Conservation (phyloP, 2,329 filamentous ascomycete genomes). For the Colletotrichum coccodes region DNA sequence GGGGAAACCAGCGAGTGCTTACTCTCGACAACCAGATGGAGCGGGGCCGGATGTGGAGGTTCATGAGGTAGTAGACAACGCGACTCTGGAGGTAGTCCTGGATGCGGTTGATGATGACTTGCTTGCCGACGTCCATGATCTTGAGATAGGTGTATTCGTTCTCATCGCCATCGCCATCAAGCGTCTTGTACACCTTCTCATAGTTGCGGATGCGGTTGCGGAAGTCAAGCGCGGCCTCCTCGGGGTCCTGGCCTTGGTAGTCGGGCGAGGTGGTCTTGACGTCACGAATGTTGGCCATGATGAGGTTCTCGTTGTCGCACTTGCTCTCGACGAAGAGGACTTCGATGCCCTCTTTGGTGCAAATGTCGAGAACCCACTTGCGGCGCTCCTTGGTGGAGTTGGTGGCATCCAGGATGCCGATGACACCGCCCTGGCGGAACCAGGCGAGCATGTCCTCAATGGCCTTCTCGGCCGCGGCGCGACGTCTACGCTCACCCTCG, state of each 20-base stretch:
- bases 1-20: slow-evolving; percentile 48
- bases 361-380: slow-evolving; percentile 89
- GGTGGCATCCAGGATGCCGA: slow-evolving; percentile 95
- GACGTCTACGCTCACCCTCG: slow-evolving; percentile 89
- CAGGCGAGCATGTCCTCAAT: slow-evolving; percentile 94
- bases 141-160: slow-evolving; percentile 93
- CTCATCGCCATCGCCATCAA: slow-evolving; percentile 84
- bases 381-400: slow-evolving; percentile 93
- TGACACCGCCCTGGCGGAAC: slow-evolving; percentile 83
- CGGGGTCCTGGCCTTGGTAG: slow-evolving; percentile 93
- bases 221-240: slow-evolving; percentile 90
- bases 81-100: slow-evolving; percentile 96
- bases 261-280: slow-evolving; percentile 98
- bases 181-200: slow-evolving; percentile 94
- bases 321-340: slow-evolving; percentile 97
- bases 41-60: slow-evolving; percentile 94
- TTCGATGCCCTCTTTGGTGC: slow-evolving; percentile 80
- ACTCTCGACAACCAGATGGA: slow-evolving; percentile 97
- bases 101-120: slow-evolving; percentile 98
- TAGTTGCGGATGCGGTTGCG: slow-evolving; percentile 95
- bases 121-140: slow-evolving; percentile 94
- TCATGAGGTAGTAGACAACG: slow-evolving; percentile 98
- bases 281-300: slow-evolving; percentile 98
- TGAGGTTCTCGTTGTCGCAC: slow-evolving; percentile 93
- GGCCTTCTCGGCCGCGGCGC: slow-evolving; percentile 89